Percentiles rank a stretch among this genome's conserved stretches.
Evolutionary conservation across 106 monocot genomes (phyloP).

Genomic region (Dactylorhiza incarnata): DNA sequence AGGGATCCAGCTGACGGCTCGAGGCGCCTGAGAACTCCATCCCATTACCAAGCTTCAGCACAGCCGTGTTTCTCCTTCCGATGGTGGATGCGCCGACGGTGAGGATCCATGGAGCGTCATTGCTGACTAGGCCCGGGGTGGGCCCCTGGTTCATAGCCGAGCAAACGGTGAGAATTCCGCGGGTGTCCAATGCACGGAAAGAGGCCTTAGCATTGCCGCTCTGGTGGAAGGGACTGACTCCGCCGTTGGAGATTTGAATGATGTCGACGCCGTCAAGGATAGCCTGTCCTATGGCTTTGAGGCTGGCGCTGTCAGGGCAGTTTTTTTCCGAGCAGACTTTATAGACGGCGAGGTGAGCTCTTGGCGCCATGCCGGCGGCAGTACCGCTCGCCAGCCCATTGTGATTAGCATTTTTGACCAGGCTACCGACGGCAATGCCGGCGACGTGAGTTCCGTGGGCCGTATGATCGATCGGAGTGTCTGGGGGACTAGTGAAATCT

Average conservation of each 20-base stretch:
- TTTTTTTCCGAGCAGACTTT: slow-evolving; percentile 7
- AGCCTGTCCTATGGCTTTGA: slow-evolving; percentile 20
- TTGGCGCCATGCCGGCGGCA: slow-evolving; percentile 27
- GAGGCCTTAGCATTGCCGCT: slow-evolving; percentile 8
- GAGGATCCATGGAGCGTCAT: slow-evolving; percentile 25
- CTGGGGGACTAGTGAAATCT: neutral
- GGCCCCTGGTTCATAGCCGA: slow-evolving; percentile 9
- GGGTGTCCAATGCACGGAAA: neutral
- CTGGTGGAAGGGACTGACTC: neutral
- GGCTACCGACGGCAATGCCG: slow-evolving; percentile 23
- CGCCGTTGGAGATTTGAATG: slow-evolving; percentile 14
- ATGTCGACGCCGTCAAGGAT: slow-evolving; percentile 27
- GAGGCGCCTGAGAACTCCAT: slow-evolving; percentile 11
- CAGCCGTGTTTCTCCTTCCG: neutral
- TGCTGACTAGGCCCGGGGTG: neutral
- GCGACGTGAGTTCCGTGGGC: slow-evolving; percentile 42
- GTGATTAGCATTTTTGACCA: slow-evolving; percentile 17
- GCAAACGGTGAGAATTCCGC: neutral
- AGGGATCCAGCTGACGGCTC: neutral
- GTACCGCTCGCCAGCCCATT: slow-evolving; percentile 25
- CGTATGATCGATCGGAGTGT: neutral
- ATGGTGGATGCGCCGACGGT: slow-evolving; percentile 12
- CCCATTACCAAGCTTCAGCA: slow-evolving; percentile 14
- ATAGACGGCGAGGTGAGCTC: slow-evolving; percentile 18
- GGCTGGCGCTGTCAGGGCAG: neutral